These are phyloP conservation scores for Solanum hybrid DNA, from an alignment of 305 asterid species.

Conservation along the genomic window DNA sequence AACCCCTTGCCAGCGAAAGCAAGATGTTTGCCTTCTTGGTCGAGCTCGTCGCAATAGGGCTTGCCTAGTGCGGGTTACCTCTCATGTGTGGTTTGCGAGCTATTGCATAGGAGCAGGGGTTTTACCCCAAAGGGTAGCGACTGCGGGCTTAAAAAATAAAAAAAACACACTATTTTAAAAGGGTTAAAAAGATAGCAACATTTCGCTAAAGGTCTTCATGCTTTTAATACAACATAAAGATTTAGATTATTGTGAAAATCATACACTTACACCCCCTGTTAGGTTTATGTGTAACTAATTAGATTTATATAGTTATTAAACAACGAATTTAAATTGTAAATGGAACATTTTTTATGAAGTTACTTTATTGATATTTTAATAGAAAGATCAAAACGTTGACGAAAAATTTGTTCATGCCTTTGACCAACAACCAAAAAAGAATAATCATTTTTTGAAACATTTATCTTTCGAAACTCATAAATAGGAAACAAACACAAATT, in stretches of 20 bases:
- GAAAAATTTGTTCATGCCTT: not conserved
- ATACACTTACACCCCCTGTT: not conserved
- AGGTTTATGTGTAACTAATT: not conserved
- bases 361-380: not conserved
- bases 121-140: not conserved
- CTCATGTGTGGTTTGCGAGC: not conserved
- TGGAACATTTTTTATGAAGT: not conserved
- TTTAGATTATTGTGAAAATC: not conserved
- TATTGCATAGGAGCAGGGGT: not conserved
- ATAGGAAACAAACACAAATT: not conserved
- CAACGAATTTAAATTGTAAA: not conserved
- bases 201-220: not conserved
- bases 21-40: not conserved
- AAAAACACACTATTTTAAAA: not conserved
- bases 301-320: not conserved
- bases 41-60: not conserved
- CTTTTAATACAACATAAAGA: not conserved
- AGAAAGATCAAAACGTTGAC: not conserved
- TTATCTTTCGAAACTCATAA: not conserved
- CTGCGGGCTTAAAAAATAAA: not conserved
- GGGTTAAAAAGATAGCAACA: not conserved
- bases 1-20: not conserved
- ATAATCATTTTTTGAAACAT: not conserved
- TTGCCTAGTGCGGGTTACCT: not conserved
- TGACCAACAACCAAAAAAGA: not conserved